Percentiles rank a stretch among this genome's conserved stretches.
Evolutionary conservation across 345 rosid species (phyloP).

Genomic region (Eucalyptus leucophloia): DNA sequence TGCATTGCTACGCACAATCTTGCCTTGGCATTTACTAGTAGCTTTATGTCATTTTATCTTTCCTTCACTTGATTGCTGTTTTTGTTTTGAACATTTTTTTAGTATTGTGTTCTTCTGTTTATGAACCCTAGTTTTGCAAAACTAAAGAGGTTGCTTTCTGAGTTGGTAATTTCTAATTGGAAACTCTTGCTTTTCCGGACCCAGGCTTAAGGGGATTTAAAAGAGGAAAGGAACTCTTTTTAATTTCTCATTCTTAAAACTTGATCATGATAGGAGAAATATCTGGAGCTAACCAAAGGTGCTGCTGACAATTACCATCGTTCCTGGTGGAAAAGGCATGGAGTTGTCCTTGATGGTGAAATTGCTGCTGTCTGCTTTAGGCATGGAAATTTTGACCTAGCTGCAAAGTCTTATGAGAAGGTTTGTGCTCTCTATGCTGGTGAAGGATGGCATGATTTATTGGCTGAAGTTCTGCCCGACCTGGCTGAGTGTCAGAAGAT

Average conservation of each 20-base stretch:
- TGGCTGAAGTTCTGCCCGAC: constrained; percentile 92
- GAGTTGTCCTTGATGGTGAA: constrained; percentile 97
- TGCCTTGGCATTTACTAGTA: neutral
- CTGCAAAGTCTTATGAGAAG: constrained; percentile 96
- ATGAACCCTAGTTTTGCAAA: neutral
- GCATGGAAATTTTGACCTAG: constrained; percentile 81
- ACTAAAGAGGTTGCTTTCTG: neutral
- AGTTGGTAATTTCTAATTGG: neutral
- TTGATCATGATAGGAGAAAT: constrained; percentile 58
- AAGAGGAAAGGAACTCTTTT: neutral
- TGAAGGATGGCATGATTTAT: constrained; percentile 95
- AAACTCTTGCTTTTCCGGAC: neutral
- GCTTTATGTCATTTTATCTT: neutral
- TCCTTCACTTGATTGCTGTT: neutral
- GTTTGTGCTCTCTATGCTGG: constrained; percentile 94
- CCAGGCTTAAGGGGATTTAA: neutral
- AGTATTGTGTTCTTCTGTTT: neutral
- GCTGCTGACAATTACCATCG: constrained; percentile 94
- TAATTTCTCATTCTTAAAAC: neutral
- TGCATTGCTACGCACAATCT: neutral
- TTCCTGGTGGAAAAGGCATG: constrained; percentile 99
- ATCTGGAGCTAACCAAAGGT: constrained; percentile 85
- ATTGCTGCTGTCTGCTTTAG: constrained; percentile 90
- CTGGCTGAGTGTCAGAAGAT: constrained; percentile 93
- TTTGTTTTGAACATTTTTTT: neutral